Conservation (phyloP, 2,329 filamentous ascomycete species). For the Colletotrichum cordylinicola region DNA sequence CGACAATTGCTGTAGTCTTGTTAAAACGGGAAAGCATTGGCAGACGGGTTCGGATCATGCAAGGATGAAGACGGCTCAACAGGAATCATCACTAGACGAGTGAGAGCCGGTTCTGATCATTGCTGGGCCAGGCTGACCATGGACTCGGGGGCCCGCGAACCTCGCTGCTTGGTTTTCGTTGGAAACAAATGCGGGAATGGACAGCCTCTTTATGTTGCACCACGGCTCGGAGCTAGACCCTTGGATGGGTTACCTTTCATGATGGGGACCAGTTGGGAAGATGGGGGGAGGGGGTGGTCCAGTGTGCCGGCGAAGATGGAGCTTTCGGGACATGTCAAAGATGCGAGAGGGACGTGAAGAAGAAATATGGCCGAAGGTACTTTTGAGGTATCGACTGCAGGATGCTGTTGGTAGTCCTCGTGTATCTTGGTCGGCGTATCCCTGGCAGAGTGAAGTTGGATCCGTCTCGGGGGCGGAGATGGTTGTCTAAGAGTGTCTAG, state of each 20-base stretch:
- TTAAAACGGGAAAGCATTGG: neutral
- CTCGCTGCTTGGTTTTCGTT: neutral
- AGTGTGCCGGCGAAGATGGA: neutral
- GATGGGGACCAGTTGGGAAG: neutral
- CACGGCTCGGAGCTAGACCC: neutral
- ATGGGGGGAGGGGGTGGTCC: neutral
- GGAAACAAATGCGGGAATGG: neutral
- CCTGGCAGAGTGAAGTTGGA: neutral
- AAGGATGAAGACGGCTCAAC: neutral
- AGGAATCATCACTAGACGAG: neutral
- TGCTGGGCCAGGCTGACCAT: neutral
- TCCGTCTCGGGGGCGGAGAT: neutral
- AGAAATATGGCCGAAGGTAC: neutral
- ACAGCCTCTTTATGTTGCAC: neutral
- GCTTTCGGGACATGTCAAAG: neutral
- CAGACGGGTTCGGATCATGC: neutral
- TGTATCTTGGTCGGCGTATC: neutral
- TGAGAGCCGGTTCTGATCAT: neutral
- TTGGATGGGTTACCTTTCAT: neutral
- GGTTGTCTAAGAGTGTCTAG: neutral
- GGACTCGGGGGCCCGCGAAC: neutral
- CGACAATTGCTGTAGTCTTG: neutral
- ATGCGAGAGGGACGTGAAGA: neutral
- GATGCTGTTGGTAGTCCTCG: neutral
- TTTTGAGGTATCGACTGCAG: neutral